Evolutionary conservation across 345 rosid species (phyloP).

Genomic region (Combretum micranthum): DNA sequence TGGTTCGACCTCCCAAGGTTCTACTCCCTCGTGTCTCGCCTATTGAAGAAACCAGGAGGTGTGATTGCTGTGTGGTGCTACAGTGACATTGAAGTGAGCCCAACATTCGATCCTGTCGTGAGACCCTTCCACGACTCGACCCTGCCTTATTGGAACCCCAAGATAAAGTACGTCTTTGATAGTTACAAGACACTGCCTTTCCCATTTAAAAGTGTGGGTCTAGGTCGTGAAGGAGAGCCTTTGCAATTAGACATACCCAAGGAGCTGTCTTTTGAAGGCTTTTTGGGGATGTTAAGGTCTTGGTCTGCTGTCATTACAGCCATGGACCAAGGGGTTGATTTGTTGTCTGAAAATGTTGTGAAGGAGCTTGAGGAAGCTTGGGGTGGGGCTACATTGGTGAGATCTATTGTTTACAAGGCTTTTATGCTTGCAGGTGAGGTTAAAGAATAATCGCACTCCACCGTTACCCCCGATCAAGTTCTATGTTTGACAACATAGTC

Average conservation of each 20-base stretch:
- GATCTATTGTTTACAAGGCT: conserved; percentile 37
- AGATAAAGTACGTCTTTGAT: conserved; percentile 18
- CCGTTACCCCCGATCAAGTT: too few species aligned
- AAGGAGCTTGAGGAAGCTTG: conserved; percentile 47
- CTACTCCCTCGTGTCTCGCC: conserved; percentile 34
- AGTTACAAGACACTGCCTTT: conserved; percentile 52
- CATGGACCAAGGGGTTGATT: conserved; percentile 47
- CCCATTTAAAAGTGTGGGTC: conserved; percentile 49
- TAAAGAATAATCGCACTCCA: conserved; percentile 4
- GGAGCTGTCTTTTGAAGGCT: conserved; percentile 42
- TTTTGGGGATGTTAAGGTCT: conserved; percentile 36
- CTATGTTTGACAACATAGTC: too few species aligned
- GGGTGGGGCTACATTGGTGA: conserved; percentile 44
- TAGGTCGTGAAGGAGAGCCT: conserved; percentile 55
- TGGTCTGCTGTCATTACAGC: conserved; percentile 47
- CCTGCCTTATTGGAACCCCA: conserved; percentile 37
- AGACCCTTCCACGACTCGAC: conserved; percentile 32
- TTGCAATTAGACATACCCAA: conserved; percentile 36
- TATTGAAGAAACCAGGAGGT: conserved; percentile 55
- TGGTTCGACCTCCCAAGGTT: conserved; percentile 63
- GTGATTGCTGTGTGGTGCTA: conserved; percentile 59
- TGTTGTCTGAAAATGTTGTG: conserved; percentile 32
- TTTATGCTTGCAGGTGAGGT: conserved; percentile 57
- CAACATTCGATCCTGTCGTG: conserved; percentile 38
- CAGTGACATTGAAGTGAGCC: conserved; percentile 31